Conservation (phyloP, 1,139 yeast genomes). For the Geotrichum restrictum region DNA sequence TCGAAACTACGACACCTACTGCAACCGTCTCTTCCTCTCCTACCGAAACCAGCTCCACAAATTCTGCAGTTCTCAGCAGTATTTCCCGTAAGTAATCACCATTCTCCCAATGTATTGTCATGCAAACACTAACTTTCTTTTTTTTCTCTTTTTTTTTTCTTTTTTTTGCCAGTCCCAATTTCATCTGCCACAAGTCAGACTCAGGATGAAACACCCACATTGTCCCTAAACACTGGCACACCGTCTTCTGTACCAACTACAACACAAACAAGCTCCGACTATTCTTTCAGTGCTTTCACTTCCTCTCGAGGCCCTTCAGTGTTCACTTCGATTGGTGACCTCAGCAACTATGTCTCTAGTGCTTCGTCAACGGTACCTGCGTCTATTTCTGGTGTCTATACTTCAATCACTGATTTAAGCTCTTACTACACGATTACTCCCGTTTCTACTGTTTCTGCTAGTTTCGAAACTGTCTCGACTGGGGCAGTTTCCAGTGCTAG, state of each 20-base stretch:
- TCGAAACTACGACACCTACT: constrained; percentile 20
- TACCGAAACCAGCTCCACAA: constrained; percentile 30
- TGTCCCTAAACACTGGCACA: constrained; percentile 8
- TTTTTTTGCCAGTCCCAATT: constrained; percentile 10
- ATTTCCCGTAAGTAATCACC: constrained; percentile 3
- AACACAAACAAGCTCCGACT: not conserved
- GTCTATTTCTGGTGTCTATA: not conserved
- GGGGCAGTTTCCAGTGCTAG: not conserved
- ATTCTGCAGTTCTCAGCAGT: constrained; percentile 23
- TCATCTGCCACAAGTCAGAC: constrained; percentile 14
- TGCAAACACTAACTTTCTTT: not conserved
- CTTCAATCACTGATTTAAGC: constrained; percentile 2
- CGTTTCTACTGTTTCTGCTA: not conserved
- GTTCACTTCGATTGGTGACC: not conserved
- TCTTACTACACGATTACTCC: not conserved
- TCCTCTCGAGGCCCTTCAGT: not conserved
- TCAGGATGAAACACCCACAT: constrained; percentile 15
- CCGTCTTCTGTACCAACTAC: constrained; percentile 1
- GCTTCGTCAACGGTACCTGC: not conserved
- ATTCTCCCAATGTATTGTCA: constrained; percentile 4
- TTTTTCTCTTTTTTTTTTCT: constrained; percentile 8
- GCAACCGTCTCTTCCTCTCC: constrained; percentile 25
- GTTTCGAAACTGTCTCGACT: not conserved
- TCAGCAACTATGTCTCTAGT: not conserved
- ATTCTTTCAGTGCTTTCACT: not conserved